Evolutionary conservation across 768 basidiomycete species (phyloP), one percentile per base, ranked within the genome.

Genomic region (Lentinula aciculospora): DNA sequence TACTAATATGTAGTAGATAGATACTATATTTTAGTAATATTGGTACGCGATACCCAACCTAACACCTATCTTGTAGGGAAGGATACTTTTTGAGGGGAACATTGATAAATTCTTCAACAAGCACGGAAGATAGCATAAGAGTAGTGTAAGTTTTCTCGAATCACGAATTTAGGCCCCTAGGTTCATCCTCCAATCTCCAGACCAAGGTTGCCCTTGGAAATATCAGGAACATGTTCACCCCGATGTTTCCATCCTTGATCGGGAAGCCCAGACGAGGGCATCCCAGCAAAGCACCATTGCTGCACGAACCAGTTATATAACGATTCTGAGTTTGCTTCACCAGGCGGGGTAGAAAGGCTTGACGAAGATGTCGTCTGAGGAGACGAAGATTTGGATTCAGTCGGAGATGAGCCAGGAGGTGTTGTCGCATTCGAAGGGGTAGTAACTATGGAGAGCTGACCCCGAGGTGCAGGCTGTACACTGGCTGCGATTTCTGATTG

Each of bases 281-380:
- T 56, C 25, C 23, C 56, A 6, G 56, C 45, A 23, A 57, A 57
- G 44, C 56, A 57, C 56, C 56, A 57, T 28, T 48, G 56, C 17
- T 45, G 27, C 4, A 57, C 56, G 25, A 57, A 57, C 44, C 40
- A 42, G 17, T 57, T 36, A 27, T 57, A 57, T 28, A 57, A n/a
- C 1, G 31, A 34, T 8, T 57, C 56, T 17, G 56, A 57, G 17
- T 48, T 48, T 2, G 29, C 44, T n/a, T 56, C 54, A 5, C 21
- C 40, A 10, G 54, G 54, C 28, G 51, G 51, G 34, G 37, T 40
- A 47, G 46, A 5, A 9, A 44, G 21, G 10, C 19, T 44, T 8
- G 19, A 9, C 21, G 42, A 23, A 23, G 46, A 31, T 28, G 25
- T 25, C 17, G 27, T 47, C 8, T 25, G 21, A 23, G 40, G 40